These are phyloP conservation scores for Beta lomatogona DNA, from an alignment of 179 eudicot genomes.

Conservation along the genomic window DNA sequence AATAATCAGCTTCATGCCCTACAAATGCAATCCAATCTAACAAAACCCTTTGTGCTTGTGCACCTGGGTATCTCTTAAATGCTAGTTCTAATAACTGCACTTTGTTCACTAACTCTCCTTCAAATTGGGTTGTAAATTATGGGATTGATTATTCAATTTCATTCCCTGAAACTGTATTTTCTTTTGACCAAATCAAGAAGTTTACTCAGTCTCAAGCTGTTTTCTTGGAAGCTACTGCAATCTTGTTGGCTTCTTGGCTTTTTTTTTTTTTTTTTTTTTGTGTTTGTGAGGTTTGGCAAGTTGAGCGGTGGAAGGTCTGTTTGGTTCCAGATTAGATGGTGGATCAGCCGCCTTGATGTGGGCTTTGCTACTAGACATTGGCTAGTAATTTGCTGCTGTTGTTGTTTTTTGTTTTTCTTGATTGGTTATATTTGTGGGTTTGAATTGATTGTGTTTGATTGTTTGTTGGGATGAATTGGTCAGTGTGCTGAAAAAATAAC, in stretches of 20 bases:
- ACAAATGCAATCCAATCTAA: slow-evolving; percentile 58
- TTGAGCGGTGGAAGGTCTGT: slow-evolving; percentile 60
- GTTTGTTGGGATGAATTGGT: slow-evolving; percentile 4
- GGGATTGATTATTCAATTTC: slow-evolving; percentile 64
- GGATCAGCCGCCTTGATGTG: slow-evolving; percentile 89
- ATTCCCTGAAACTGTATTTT: slow-evolving; percentile 65
- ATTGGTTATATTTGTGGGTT: too few relatives aligned
- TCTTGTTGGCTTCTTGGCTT: slow-evolving; percentile 63
- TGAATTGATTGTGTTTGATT: slow-evolving; percentile 1
- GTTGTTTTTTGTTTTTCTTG: too few relatives aligned
- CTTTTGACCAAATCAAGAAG: slow-evolving; percentile 68
- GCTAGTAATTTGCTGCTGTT: slow-evolving; percentile 55
- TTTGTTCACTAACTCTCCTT: slow-evolving; percentile 35
- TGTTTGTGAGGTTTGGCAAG: slow-evolving; percentile 48
- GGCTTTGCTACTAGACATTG: slow-evolving; percentile 82
- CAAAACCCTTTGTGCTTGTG: slow-evolving; percentile 65
- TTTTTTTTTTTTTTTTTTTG: slow-evolving; percentile 67
- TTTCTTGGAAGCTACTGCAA: slow-evolving; percentile 71
- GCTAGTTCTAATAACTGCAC: slow-evolving; percentile 41
- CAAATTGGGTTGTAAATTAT: slow-evolving; percentile 43
- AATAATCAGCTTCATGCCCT: slow-evolving; percentile 49
- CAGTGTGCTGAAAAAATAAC: neutral
- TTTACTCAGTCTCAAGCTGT: slow-evolving; percentile 81
- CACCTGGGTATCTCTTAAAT: slow-evolving; percentile 70
- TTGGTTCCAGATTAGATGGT: slow-evolving; percentile 88